phyloP scores from a whole-genome alignment of 805 yeast genomes.

The Metahyphopichia silvanorum region DNA sequence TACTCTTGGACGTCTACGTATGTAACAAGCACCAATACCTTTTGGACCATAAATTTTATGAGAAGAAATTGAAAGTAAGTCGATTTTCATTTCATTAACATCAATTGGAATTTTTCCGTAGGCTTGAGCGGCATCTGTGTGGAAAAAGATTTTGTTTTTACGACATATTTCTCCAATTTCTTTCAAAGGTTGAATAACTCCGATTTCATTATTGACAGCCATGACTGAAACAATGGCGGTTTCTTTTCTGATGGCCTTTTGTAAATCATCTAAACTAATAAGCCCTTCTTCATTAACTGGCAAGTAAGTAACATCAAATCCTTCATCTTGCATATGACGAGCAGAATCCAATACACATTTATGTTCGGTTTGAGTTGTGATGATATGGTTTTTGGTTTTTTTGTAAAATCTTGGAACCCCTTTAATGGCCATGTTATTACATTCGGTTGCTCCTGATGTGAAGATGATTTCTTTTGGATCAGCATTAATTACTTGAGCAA shows the following conservation, averaged over 20 bases:
- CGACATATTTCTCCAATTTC: conserved; percentile 90
- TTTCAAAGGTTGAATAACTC: conserved; percentile 93
- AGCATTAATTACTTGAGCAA: conserved; percentile 84
- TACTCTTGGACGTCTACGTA: conserved; percentile 97
- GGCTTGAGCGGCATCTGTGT: conserved; percentile 97
- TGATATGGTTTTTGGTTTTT: conserved; percentile 87
- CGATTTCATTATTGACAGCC: conserved; percentile 98
- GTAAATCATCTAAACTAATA: conserved; percentile 71
- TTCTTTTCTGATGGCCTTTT: conserved; percentile 82
- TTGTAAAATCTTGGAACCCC: conserved; percentile 94
- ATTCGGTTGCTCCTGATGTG: conserved; percentile 97
- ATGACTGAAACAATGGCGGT: conserved; percentile 87
- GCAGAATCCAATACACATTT: conserved; percentile 98
- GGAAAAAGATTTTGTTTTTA: conserved; percentile 88
- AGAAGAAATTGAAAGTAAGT: conserved; percentile 87
- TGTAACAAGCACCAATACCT: conserved; percentile 94
- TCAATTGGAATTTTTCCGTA: conserved; percentile 91
- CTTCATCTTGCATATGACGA: conserved; percentile 92
- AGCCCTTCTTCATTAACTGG: conserved; percentile 82
- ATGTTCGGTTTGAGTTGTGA: conserved; percentile 96
- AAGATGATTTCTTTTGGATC: conserved; percentile 96
- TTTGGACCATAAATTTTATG: conserved; percentile 98
- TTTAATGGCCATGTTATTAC: conserved; percentile 90
- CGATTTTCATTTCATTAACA: conserved; percentile 91
- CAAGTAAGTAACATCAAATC: conserved; percentile 91